Evolutionary conservation across 768 basidiomycete genomes (phyloP), one percentile per base, ranked within the genome.

Genomic region (Coprinopsis sp.): DNA sequence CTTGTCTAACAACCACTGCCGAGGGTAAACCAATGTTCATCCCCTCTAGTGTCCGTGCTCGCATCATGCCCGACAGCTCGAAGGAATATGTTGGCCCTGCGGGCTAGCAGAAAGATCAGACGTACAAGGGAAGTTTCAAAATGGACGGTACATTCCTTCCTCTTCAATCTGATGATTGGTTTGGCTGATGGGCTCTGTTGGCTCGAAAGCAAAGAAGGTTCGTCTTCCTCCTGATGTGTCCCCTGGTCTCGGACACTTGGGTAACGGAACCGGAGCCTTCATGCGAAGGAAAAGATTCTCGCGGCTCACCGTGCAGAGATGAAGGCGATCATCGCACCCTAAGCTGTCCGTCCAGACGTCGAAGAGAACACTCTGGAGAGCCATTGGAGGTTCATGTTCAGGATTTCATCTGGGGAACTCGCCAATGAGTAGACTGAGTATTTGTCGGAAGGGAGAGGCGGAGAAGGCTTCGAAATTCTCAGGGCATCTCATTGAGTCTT

Each of bases 301-400:
- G 95, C 95, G 1, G 95, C 96, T 0, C 96, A 99, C 61, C 83
- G 96, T 14, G 92, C 96, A 1, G 93, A 92, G 3, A 96, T 98
- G 72, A 93, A 87, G 69, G 94, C 86, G 0, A 87, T 92, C 55
- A 64, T 94, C 6, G 87, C 87, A 0, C 91, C 92, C 0, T 83
- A 77, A 21, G 94, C 88, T 2, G 95, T 95, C 64, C 82, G 84
- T 21, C 84, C 90, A 0, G 95, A 98, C 58, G 94, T 99, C 25
- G 92, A 97, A 68, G 92, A 93, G 72, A 98, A 98, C 60, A 94
- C n/a, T n/a, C n/a, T n/a, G n/a, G n/a, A n/a, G n/a, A n/a, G n/a
- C n/a, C n/a, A n/a, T n/a, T n/a, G n/a, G n/a, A n/a, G n/a, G n/a
- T n/a, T n/a, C n/a, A n/a, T n/a, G n/a, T n/a, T n/a, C n/a, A n/a